Base-by-base conservation (phyloP, 148 eudicot species). In the Cornus controversa region DNA sequence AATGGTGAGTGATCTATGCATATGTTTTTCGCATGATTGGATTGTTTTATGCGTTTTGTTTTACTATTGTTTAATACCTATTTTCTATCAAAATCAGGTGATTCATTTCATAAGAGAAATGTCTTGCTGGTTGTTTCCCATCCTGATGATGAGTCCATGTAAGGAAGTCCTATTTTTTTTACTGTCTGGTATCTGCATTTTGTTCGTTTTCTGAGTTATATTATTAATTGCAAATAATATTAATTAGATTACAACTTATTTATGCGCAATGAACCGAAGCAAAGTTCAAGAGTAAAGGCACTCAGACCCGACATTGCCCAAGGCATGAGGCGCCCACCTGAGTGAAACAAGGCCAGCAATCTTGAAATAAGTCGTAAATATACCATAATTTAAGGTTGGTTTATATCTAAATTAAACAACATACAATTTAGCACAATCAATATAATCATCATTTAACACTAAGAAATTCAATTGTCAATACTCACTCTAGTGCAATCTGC, bases 131-230 rank as follows among this genome's bases (percentile, higher is more conserved):
- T 96, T 57, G 87, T 91, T 79, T 97, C 97, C 53, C 99, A 96
- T 84, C 99, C 99, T 50, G 99, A 96, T 87, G 99, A 96, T 45
- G 99, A 96, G 82, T 91, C 98, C 71, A 93, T 96, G 99, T 96
- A 83, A 77, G 96, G 11, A 54, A 26, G 34, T 1, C 34, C 5
- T 34, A 23, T 31, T 31, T 31, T 45, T 26, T 8, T 64, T 8
- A 8, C 27, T 4, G 3, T 36, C 25, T 23, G 4, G 11, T 25
- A 29, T 4, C 42, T 75, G 26, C n/a, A 27, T 50, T 14, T 60
- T 60, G 25, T 7, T 18, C 9, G 10, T 18, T n/a, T 60, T 60
- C 8, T 11, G 57, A 50, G 57, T 11, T 13, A 1, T 50, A 50
- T 50, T 16, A 14, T 4, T 3, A 1, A 8, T 20, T 54, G 60